Evolutionary conservation across 257 asterid species (phyloP), one percentile per base, ranked within the genome.

Genomic region (Primulina eburnea): DNA sequence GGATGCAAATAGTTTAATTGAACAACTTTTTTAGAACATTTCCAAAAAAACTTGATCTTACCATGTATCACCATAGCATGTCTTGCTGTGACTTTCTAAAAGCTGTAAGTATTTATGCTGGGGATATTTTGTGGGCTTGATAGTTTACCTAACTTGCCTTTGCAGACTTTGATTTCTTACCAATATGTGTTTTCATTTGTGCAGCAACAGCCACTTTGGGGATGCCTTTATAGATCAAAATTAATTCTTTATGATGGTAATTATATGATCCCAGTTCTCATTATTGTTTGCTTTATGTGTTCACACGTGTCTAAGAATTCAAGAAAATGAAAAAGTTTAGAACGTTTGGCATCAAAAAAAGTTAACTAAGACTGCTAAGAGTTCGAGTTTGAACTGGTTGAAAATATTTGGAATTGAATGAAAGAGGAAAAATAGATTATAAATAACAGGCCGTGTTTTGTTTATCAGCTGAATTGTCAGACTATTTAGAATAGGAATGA

Each of bases 151-250:
- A 1, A 38, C 24, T 61, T 65, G 10, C 64, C 58, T 58, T 56
- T 56, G 20, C 58, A 21, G 24, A 20, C 24, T 28, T 55, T 73
- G 77, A 56, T 70, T 32, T 37, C 81, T 79, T 60, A 79, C 63
- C 18, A 16, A 14, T 64, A 43, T 50, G 72, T 47, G 30, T 72
- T 73, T 32, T 65, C 67, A 50, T 58, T 65, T 75, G 71, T 78
- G 83, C 85, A 81, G 88, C 82, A 69, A 81, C 68, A 60, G 60
- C 56, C 56, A 26, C 73, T 61, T 32, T 16, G 64, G 61, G 69
- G 82, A 83, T 83, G 84, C 67, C 63, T 58, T 71, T 74, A 68
- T 83, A 81, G 74, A 47, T 72, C 34, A 67, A 61, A 17, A 52
- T 32, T 28, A 37, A 59, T 35, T 59, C 55, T 71, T 65, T 28